These are phyloP conservation scores for Suhomyces chickasaworum DNA, from an alignment of 1,139 yeast species.

Conservation along the genomic window DNA sequence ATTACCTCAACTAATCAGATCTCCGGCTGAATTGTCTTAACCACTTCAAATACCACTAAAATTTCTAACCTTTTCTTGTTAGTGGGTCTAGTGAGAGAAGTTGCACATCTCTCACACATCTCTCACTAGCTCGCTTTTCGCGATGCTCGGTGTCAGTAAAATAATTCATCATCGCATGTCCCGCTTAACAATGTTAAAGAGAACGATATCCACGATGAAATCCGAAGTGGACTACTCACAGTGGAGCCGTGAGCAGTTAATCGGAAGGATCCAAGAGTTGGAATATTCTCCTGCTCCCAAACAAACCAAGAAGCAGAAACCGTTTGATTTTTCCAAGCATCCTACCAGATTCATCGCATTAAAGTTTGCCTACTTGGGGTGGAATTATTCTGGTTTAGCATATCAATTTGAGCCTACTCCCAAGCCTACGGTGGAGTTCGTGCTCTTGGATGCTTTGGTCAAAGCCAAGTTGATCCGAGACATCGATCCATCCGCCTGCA, in stretches of 20 bases:
- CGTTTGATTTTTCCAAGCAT: conserved; percentile 69
- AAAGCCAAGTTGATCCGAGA: conserved; percentile 68
- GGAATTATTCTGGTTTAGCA: conserved; percentile 93
- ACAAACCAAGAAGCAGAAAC: conserved; percentile 36
- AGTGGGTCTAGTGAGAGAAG: not conserved
- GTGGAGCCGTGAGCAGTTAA: conserved; percentile 58
- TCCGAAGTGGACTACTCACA: conserved; percentile 33
- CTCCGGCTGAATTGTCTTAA: too few relatives aligned
- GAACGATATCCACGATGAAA: conserved; percentile 14
- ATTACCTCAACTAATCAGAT: too few relatives aligned
- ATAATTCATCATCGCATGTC: conserved; percentile 5
- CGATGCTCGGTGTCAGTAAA: conserved; percentile 1
- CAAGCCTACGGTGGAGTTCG: conserved; percentile 85
- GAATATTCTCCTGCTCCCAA: conserved; percentile 31
- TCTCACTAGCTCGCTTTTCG: too few relatives aligned
- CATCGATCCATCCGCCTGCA: conserved; percentile 59
- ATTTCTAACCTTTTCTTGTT: too few relatives aligned
- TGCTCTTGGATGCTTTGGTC: conserved; percentile 67
- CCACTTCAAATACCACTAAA: too few relatives aligned
- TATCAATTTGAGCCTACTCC: conserved; percentile 74
- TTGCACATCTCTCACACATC: too few relatives aligned
- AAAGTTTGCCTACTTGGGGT: conserved; percentile 84
- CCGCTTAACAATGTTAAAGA: conserved; percentile 13
- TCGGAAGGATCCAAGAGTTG: conserved; percentile 48
- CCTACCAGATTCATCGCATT: conserved; percentile 74